Percentiles rank a stretch among this genome's conserved stretches.
Conservation (phyloP, 2,329 filamentous ascomycete genomes). For the Aspergillus floridensis region DNA sequence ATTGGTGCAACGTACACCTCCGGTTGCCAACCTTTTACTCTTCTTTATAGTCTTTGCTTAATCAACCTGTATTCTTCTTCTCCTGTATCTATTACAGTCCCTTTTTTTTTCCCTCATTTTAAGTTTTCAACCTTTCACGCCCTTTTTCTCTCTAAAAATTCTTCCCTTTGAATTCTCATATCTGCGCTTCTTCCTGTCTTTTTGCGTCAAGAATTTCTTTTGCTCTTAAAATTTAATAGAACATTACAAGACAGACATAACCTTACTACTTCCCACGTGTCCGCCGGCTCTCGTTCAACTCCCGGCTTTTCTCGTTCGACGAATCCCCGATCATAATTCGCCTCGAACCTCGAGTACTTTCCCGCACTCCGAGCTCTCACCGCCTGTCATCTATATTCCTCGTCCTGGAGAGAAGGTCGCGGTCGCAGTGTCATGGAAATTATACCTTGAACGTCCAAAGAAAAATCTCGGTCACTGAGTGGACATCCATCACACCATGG, state of each 20-base stretch:
- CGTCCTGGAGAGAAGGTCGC: constrained; percentile 10
- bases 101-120: constrained; percentile 18
- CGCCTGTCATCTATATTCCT: constrained; percentile 6
- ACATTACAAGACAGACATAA: constrained; percentile 2
- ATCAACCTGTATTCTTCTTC: constrained; percentile 10
- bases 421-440: constrained; percentile 35
- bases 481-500: constrained; percentile 32
- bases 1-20: constrained; percentile 1
- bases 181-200: constrained; percentile 8
- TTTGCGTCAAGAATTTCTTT: constrained; percentile 6
- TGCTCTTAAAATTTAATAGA: constrained; percentile 6
- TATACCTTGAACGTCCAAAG: constrained; percentile 23
- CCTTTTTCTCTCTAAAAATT: constrained; percentile 7
- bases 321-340: constrained; percentile 1
- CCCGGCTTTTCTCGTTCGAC: constrained; percentile 11
- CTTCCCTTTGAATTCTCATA: constrained; percentile 7
- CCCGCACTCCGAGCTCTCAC: not conserved
- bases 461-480: constrained; percentile 20
- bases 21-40: not conserved
- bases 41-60: constrained; percentile 10
- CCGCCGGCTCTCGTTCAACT: constrained; percentile 15
- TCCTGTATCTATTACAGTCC: constrained; percentile 15
- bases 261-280: constrained; percentile 13
- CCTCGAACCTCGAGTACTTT: constrained; percentile 9
- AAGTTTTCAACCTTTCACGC: constrained; percentile 13